Base-by-base conservation (phyloP, 169 alveolate genomes). In the Babesia divergens region DNA sequence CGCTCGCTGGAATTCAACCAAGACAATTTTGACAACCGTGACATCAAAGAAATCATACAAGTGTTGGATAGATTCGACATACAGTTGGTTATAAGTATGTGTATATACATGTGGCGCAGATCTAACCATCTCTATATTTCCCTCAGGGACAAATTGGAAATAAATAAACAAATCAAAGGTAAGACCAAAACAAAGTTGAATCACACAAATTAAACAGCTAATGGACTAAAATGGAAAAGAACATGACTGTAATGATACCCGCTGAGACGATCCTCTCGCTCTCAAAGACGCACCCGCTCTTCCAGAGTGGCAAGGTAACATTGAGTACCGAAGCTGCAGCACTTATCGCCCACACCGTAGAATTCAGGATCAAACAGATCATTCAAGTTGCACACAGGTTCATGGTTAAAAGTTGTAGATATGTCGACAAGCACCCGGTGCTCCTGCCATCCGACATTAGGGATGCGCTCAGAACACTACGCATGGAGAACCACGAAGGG, bases 341-440 rank as follows among this genome's bases (percentile, higher is more conserved):
- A 13, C 54, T 80, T 43, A 80, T 80, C 14, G 88, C 88, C 32
- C 60, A 42, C 49, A 80, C 88, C 22, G 84, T 80, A 35, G 88
- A 80, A 24, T 65, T 80, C 55, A 58, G 83, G 26, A 22, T 80
- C 18, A 80, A 80, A 43, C 84, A 80, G 38, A 44, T 80, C 46
- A 51, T 80, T 16, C 83, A 80, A 14, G 34, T 31, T 70, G 83
- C 88, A 24, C 65, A 46, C 26, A 50, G 50, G 35, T 43, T 80
- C 77, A 51, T 80, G 84, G 38, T 26, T 43, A 59, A 64, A 24
- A 66, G 76, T 16, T 42, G 40, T 18, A 80, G 88, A 62, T 62
- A 62, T 31, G 60, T 62, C 22, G 60, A 62, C 2, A 42, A 26
- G 5, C 60, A 47, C 6, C 76, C 84, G 31, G 50, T 43, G 42